Base-by-base conservation (phyloP, 2,329 filamentous ascomycete species). In the Sarocladium strictum region DNA sequence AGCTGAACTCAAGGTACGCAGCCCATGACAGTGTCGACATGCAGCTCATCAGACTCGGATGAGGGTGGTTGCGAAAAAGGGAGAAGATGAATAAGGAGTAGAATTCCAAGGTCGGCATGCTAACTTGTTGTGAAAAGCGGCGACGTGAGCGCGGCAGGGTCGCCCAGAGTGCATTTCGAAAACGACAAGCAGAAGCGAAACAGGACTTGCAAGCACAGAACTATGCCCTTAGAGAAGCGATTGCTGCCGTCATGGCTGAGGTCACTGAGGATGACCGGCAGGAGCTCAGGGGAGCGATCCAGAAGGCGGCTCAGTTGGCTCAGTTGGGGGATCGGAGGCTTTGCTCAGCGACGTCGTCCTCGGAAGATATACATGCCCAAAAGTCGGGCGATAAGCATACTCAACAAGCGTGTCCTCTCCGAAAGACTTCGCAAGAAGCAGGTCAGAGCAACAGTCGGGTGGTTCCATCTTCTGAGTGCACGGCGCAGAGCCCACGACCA, bases 161-260 rank as follows among this genome's bases (percentile, higher is more conserved):
- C 15, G 60, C 65, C 2, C 64, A 67, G 40, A 63, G 63, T 21
- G 63, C 61, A 21, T 67, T 66, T 47, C 59, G 65, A 9, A 64
- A 66, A 51, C 58, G 64, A 24, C 64, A 64, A 32, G 55, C 57
- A 10, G 56, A 63, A 23, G 58, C 49, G 7, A 51, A 57, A 45
- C 10, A 17, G 4, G 17, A 23, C 6, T 45, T 45, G 11, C 40
- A 45, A 45, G 10, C 10, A 23, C 40, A 45, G 24, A 45, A 45
- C 17, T 12, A 12, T 45, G 40, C 40, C 17, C 23, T 45, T 11
- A 45, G 19, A 45, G 40, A 45, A 23, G 40, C 40, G 40, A 45
- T 45, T 17, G 23, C 40, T 45, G 40, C 40, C 11, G 24, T 45
- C 21, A 19, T 19, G 11, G 40, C 40, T 19, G 40, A 45, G 40